phyloP scores from a whole-genome alignment of 2,329 filamentous ascomycete genomes.

The Dactylonectria estremocensis region DNA sequence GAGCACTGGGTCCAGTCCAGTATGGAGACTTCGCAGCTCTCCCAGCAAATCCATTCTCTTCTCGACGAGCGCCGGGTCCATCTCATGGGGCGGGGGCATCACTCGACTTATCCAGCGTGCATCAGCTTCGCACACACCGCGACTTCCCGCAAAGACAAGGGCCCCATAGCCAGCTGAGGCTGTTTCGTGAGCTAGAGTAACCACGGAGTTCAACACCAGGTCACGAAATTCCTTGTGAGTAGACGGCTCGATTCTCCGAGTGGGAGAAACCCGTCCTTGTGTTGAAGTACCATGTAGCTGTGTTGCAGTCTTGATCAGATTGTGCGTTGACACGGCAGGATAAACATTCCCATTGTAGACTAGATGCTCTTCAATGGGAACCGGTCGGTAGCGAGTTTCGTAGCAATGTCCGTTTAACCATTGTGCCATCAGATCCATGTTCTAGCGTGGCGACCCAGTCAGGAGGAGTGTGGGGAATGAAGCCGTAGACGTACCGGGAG shows the following conservation, averaged over 20 bases:
- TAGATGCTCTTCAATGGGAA: slow-evolving; percentile 83
- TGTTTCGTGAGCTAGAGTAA: slow-evolving; percentile 79
- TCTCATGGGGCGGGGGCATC: slow-evolving; percentile 67
- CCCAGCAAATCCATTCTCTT: slow-evolving; percentile 75
- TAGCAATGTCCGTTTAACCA: slow-evolving; percentile 83
- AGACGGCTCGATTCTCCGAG: slow-evolving; percentile 69
- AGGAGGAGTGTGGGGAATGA: neutral
- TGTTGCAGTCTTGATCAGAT: slow-evolving; percentile 70
- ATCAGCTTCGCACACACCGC: slow-evolving; percentile 76
- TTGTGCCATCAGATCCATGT: slow-evolving; percentile 76
- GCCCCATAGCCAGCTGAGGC: slow-evolving; percentile 78
- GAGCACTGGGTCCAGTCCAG: slow-evolving; percentile 76
- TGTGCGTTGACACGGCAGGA: slow-evolving; percentile 68
- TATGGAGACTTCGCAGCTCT: slow-evolving; percentile 75
- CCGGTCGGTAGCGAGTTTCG: slow-evolving; percentile 79
- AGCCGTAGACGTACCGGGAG: slow-evolving; percentile 73
- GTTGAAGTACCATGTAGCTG: slow-evolving; percentile 60
- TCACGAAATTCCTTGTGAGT: slow-evolving; percentile 74
- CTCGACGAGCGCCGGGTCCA: slow-evolving; percentile 66
- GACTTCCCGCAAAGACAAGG: slow-evolving; percentile 81
- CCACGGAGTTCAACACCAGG: slow-evolving; percentile 77
- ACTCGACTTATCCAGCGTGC: slow-evolving; percentile 78
- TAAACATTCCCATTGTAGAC: slow-evolving; percentile 81
- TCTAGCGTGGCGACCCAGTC: slow-evolving; percentile 60
- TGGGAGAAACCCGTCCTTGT: slow-evolving; percentile 56